Evolutionary conservation across 176 grass and related monocot species (phyloP).

Genomic region (Musa schizocarpa): DNA sequence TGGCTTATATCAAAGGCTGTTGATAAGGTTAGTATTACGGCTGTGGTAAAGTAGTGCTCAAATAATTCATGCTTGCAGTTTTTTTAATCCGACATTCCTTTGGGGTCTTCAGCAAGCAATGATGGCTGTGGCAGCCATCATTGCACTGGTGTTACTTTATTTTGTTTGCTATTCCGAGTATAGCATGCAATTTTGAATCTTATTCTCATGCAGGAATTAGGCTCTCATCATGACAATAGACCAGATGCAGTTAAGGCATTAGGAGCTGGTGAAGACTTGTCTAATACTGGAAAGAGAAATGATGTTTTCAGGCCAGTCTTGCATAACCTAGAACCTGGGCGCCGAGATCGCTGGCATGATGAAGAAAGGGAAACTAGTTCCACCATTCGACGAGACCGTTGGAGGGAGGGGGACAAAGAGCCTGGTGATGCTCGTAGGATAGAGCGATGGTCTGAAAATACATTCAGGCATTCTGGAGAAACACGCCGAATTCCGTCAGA

Average conservation of each 20-base stretch:
- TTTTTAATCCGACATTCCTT: not conserved
- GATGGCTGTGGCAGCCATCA: not conserved
- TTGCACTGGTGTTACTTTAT: not conserved
- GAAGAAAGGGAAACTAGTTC: constrained; percentile 92
- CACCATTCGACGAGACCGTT: constrained; percentile 47
- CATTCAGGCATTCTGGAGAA: constrained; percentile 45
- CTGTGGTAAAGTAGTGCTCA: not conserved
- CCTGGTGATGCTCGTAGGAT: constrained; percentile 46
- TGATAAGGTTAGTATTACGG: constrained; percentile 22
- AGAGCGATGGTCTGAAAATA: constrained; percentile 63
- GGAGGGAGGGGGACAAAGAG: constrained; percentile 77
- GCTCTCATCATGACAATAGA: constrained; percentile 29
- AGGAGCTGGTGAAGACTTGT: constrained; percentile 38
- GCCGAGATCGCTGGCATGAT: constrained; percentile 77
- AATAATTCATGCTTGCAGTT: too few relatives aligned
- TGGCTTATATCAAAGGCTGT: constrained; percentile 86
- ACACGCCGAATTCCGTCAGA: constrained; percentile 42
- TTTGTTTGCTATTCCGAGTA: not conserved
- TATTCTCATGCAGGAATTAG: constrained; percentile 43
- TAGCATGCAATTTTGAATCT: not conserved
- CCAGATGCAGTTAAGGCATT: constrained; percentile 43
- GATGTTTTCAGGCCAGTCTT: constrained; percentile 65
- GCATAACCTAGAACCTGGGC: constrained; percentile 54
- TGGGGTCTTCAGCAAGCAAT: not conserved
- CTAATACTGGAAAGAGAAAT: constrained; percentile 36